Conservation (phyloP, 2,329 filamentous ascomycete species). For the Beauveria scarabaeidicola region DNA sequence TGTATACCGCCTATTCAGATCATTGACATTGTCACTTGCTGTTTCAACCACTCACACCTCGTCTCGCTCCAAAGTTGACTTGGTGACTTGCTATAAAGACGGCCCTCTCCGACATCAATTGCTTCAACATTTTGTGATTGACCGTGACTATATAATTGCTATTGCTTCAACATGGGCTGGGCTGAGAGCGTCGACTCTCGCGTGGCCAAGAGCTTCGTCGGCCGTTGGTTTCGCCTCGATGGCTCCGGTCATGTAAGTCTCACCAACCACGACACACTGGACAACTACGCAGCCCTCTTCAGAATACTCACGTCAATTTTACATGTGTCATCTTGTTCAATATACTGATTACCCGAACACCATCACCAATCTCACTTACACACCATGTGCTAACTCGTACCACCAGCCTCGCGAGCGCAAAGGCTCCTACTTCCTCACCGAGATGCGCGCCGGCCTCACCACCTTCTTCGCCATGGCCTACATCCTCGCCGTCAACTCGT, state of each 20-base stretch:
- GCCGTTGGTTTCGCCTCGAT: slow-evolving; percentile 70
- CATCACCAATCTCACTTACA: neutral
- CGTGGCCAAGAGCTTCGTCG: slow-evolving; percentile 58
- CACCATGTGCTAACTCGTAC: neutral
- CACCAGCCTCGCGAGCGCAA: slow-evolving; percentile 59
- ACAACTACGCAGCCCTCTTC: neutral
- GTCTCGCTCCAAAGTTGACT: neutral
- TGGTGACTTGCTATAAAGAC: neutral
- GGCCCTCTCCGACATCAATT: neutral
- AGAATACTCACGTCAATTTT: neutral
- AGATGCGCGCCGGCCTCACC: slow-evolving; percentile 73
- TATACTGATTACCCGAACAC: neutral
- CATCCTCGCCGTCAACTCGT: slow-evolving; percentile 46
- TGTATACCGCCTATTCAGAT: neutral
- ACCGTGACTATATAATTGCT: neutral
- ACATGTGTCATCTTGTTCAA: neutral
- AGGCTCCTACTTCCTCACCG: slow-evolving; percentile 71
- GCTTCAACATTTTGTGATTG: neutral
- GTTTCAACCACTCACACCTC: neutral
- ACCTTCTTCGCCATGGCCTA: slow-evolving; percentile 63
- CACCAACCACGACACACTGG: neutral
- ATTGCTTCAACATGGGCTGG: slow-evolving; percentile 35
- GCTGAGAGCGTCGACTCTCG: slow-evolving; percentile 41
- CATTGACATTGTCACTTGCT: neutral
- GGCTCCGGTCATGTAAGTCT: slow-evolving; percentile 69